phyloP scores from a whole-genome alignment of 2,329 filamentous ascomycete species.

The Ascocoryne sarcoides region DNA sequence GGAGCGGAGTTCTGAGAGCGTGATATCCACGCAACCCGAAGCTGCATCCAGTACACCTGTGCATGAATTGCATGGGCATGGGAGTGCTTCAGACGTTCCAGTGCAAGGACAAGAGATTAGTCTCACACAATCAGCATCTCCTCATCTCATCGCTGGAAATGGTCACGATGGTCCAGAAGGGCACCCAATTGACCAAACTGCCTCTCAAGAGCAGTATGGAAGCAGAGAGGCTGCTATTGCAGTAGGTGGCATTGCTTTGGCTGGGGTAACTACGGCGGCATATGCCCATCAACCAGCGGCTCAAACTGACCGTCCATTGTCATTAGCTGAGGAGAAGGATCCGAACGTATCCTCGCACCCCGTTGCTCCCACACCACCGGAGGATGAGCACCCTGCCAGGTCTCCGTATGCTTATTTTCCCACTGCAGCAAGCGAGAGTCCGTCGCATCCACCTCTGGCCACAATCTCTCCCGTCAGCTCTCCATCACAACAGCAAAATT shows the following conservation, averaged over 20 bases:
- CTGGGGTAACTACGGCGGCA: conserved; percentile 8
- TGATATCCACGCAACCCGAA: conserved; percentile 2
- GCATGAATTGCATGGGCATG: conserved; percentile 2
- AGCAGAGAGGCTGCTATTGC: conserved; percentile 12
- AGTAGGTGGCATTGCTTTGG: conserved; percentile 8
- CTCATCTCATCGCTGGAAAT: background rate
- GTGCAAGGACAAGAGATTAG: background rate
- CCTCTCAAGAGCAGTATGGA: conserved; percentile 6
- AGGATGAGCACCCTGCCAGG: conserved; percentile 32
- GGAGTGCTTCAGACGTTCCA: conserved; percentile 1
- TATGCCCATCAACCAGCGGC: background rate
- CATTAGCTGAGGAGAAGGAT: conserved; percentile 38
- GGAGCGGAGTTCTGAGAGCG: conserved; percentile 20
- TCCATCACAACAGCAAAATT: conserved; percentile 3
- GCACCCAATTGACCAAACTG: background rate
- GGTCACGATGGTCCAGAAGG: background rate
- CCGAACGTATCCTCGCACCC: conserved; percentile 30
- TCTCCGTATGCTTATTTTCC: conserved; percentile 16
- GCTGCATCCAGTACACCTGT: background rate
- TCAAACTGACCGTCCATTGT: conserved; percentile 25
- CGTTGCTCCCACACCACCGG: conserved; percentile 31
- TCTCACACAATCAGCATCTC: background rate
- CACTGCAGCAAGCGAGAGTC: conserved; percentile 6
- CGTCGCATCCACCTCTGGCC: conserved; percentile 7
- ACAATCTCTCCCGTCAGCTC: conserved; percentile 12